Evolutionary conservation across 139 green algal genomes (phyloP), one percentile per base, ranked within the genome.

Genomic region (Micractinium sp.): DNA sequence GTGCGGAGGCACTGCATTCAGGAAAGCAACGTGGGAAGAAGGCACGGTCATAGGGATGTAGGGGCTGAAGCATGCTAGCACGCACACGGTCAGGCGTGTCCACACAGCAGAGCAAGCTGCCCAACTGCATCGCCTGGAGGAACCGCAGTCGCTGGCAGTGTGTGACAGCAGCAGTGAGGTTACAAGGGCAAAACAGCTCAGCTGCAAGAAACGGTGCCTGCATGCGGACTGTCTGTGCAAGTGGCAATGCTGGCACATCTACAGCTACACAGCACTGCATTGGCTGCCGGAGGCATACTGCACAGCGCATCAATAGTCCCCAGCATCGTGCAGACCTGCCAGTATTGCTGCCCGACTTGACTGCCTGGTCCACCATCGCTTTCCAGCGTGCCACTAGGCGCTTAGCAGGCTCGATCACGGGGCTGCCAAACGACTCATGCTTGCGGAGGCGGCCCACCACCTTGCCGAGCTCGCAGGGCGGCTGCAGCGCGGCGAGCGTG

Each of bases 321-420:
- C 36, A 25, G 76, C 33, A 82, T n/a, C 20, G 36, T 36, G 85
- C 69, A 22, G 69, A 78, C 47, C 39, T 83, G 31, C 36, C 73
- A 27, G 3, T 36, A n/a, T 19, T 15, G 53, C 66, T 29, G 36
- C 73, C 87, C 36, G 56, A 47, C 76, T n/a, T 87, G 23, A 80
- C 74, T 20, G 78, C 78, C 0, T 47, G 41, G 66, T 91, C 85
- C 38, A 93, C 89, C 77, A 85, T 33, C 2, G 61, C 66, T 84
- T 88, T 90, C 91, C 91, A 93, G 33, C 82, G 87, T 1, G 82
- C 86, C 66, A 93, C 90, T 67, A 93, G 83, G 31, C 38, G 66
- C 80, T 73, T 84, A 61, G 91, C 91, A 2, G 83, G 56, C 25
- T 81, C 77, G 13, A 79, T 69, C 13, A 90, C 75, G 2, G 53